A percentile compares a stretch with the other conserved stretches of the same genome.
Evolutionary conservation across 768 basidiomycete species (phyloP).

Genomic region (Udeniomyces megalosporus): DNA sequence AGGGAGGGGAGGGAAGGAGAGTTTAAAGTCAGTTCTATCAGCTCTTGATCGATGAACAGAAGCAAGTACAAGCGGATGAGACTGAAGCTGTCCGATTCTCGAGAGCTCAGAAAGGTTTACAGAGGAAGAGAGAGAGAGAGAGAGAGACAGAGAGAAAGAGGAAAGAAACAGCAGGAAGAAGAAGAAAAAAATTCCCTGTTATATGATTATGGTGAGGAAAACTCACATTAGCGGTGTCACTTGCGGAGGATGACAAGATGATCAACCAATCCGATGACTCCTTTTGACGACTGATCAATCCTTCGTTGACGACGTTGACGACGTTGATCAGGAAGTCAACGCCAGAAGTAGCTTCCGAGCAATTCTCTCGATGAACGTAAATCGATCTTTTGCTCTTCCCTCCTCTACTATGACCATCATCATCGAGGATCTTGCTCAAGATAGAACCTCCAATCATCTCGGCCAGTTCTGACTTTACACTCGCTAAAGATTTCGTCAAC

Average conservation of each 20-base stretch:
- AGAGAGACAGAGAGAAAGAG: background rate
- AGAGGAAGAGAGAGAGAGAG: background rate
- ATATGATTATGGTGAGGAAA: background rate
- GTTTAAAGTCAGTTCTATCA: too few relatives aligned
- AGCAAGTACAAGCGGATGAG: too few relatives aligned
- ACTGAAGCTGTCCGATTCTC: conserved; percentile 48
- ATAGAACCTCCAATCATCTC: background rate
- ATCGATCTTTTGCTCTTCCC: conserved; percentile 18
- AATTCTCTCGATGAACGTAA: background rate
- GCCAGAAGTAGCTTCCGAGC: background rate
- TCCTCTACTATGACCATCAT: too few relatives aligned
- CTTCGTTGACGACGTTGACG: background rate
- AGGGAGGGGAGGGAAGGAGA: too few relatives aligned
- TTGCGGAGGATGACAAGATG: background rate
- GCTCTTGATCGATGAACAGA: too few relatives aligned
- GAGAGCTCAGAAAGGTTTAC: background rate
- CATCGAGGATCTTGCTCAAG: too few relatives aligned
- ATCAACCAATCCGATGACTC: background rate
- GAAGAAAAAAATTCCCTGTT: background rate
- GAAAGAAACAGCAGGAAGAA: background rate
- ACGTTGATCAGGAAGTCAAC: background rate
- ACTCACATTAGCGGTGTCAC: background rate
- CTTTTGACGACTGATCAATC: background rate
- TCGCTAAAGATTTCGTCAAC: background rate
- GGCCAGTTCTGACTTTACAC: conserved; percentile 3